phyloP scores from a whole-genome alignment of 2,329 filamentous ascomycete species.

The Bipolaris victoriae region DNA sequence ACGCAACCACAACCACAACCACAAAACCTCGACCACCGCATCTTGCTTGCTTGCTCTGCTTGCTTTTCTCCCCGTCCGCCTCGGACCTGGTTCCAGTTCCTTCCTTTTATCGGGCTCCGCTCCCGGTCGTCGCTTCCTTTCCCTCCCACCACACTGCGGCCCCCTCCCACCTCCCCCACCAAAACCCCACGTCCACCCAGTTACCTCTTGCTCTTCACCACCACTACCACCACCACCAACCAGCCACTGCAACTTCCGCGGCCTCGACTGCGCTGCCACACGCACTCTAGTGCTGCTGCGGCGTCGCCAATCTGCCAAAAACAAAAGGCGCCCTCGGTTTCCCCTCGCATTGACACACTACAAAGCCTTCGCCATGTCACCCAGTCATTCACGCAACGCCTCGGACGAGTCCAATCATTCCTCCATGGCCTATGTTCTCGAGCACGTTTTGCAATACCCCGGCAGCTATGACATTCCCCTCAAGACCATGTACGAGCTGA shows the following conservation, averaged over 20 bases:
- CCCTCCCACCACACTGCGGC: constrained; percentile 18
- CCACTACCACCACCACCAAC: constrained; percentile 27
- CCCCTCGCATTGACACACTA: not conserved
- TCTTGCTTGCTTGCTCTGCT: not conserved
- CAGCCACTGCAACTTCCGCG: constrained; percentile 7
- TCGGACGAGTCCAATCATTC: constrained; percentile 46
- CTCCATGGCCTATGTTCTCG: constrained; percentile 47
- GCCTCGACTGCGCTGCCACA: constrained; percentile 3
- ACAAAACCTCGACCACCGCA: constrained; percentile 10
- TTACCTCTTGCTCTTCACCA: constrained; percentile 4
- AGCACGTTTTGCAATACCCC: constrained; percentile 63
- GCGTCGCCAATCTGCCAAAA: constrained; percentile 10
- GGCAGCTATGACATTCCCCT: constrained; percentile 69
- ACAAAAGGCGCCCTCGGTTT: not conserved
- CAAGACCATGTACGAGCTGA: constrained; percentile 71
- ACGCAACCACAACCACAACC: constrained; percentile 6
- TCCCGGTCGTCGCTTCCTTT: constrained; percentile 19
- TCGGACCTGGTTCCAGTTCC: constrained; percentile 11
- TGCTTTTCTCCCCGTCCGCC: not conserved
- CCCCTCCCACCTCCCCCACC: constrained; percentile 28
- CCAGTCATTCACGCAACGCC: constrained; percentile 46
- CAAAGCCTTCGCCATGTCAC: constrained; percentile 32
- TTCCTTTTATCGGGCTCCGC: constrained; percentile 6
- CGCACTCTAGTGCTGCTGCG: constrained; percentile 14
- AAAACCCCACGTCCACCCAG: constrained; percentile 26